Conservation (phyloP, 2,329 filamentous ascomycete genomes). For the Diaporthe helianthi region DNA sequence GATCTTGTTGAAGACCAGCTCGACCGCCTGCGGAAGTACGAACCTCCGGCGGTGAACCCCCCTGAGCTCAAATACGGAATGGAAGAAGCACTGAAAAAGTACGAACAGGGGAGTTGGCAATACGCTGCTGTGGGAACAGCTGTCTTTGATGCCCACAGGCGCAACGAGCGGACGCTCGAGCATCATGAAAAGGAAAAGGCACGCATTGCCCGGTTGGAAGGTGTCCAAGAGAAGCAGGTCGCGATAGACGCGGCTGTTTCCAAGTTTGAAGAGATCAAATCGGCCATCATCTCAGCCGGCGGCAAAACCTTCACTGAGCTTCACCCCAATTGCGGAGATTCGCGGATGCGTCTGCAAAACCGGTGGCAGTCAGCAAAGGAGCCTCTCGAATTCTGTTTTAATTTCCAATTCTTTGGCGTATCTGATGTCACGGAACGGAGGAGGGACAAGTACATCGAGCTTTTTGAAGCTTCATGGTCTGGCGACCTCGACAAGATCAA, state of each 20-base stretch:
- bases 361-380: constrained; percentile 30
- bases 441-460: constrained; percentile 64
- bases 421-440: constrained; percentile 63
- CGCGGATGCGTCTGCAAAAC: constrained; percentile 28
- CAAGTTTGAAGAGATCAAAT: constrained; percentile 63
- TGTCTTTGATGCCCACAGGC: constrained; percentile 44
- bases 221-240: constrained; percentile 58
- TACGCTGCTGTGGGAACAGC: constrained; percentile 59
- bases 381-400: constrained; percentile 52
- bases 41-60: constrained; percentile 43
- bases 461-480: constrained; percentile 77
- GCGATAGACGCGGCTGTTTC: constrained; percentile 59
- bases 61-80: constrained; percentile 42
- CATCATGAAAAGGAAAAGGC: constrained; percentile 46
- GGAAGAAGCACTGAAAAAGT: constrained; percentile 61
- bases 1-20: constrained; percentile 66
- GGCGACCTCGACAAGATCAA: constrained; percentile 74
- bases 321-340: constrained; percentile 58
- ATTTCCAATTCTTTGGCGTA: constrained; percentile 59
- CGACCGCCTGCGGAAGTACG: constrained; percentile 54
- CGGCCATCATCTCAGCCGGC: constrained; percentile 59
- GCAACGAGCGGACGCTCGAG: constrained; percentile 44
- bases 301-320: constrained; percentile 73
- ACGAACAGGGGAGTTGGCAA: constrained; percentile 64
- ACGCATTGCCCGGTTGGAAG: constrained; percentile 41